Evolutionary conservation across 148 eudicot species (phyloP), one percentile per base, ranked within the genome.

Genomic region (Chenopodium berlandieri): DNA sequence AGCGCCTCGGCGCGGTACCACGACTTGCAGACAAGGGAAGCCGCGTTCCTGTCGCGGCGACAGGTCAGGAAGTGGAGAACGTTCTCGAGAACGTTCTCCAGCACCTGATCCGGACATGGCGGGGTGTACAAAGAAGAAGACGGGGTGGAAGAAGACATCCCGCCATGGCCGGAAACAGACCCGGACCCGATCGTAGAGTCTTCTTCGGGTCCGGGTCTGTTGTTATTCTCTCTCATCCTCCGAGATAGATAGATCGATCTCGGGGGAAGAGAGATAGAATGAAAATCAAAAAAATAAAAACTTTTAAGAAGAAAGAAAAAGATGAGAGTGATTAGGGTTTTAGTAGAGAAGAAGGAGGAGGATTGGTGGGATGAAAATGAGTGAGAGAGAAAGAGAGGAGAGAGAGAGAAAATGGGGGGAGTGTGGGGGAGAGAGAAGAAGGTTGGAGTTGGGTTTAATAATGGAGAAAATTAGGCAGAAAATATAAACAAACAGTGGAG

Each of bases 51-150:
- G 84, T 94, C 95, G 0, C 81, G 83, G 47, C 91, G 88, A 14
- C 76, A 75, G 0, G 92, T 90, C 4, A 94, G 84, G 89, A 87
- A 88, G 56, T 83, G 84, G 25, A 94, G 90, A 1, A 94, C 94
- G 87, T 86, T 88, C 20, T 94, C 97, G 0, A 94, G 86, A 0
- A 94, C 97, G 87, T 93, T 93, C 82, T 93, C 97, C 20, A 93
- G 84, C 0, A 92, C 91, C 54, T 93, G 91, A 86, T 91, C 95
- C 47, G 93, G 91, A 65, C 79, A 81, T 6, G 92, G 90, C 23
- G 90, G 75, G 12, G 16, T 34, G 83, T 83, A 80, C 44, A 40
- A 40, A 40, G 44, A 40, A 40, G 44, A 34, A 3, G 37, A 34
- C 5, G 37, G 2, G 23, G 25, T 8, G 47, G 58, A 83, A 22